phyloP scores from a whole-genome alignment of 768 basidiomycete species.

The Tulasnella sp. region DNA sequence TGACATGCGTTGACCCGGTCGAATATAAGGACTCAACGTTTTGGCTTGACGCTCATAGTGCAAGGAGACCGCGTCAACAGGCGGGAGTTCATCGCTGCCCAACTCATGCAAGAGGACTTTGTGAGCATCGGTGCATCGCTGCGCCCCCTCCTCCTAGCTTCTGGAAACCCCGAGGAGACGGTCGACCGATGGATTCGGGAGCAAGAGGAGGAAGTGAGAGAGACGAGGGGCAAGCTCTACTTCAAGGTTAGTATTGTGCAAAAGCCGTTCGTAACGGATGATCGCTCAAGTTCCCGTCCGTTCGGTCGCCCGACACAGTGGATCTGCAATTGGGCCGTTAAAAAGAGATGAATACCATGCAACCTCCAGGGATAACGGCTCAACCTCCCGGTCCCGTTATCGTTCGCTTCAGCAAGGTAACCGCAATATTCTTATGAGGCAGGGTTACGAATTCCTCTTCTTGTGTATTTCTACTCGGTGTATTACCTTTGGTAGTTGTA shows the following conservation, averaged over 20 bases:
- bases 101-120: background rate
- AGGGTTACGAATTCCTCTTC: too few species aligned
- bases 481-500: too few species aligned
- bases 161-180: constrained; percentile 8
- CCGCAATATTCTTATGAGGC: too few species aligned
- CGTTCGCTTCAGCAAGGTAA: too few species aligned
- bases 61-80: background rate
- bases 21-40: background rate
- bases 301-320: background rate
- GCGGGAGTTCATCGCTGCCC: background rate
- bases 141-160: constrained; percentile 11
- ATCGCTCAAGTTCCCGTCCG: background rate
- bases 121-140: background rate
- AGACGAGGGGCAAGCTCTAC: too few species aligned
- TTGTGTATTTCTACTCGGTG: too few species aligned
- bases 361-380: too few species aligned
- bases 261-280: too few species aligned
- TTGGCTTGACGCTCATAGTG: background rate
- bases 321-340: background rate
- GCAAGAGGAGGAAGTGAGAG: background rate
- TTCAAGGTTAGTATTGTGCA: too few species aligned
- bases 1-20: background rate
- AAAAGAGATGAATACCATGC: background rate
- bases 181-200: background rate
- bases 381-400: too few species aligned